Evolutionary conservation across 2,329 filamentous ascomycete species (phyloP).

Genomic region (Trichocomaceae sp.): DNA sequence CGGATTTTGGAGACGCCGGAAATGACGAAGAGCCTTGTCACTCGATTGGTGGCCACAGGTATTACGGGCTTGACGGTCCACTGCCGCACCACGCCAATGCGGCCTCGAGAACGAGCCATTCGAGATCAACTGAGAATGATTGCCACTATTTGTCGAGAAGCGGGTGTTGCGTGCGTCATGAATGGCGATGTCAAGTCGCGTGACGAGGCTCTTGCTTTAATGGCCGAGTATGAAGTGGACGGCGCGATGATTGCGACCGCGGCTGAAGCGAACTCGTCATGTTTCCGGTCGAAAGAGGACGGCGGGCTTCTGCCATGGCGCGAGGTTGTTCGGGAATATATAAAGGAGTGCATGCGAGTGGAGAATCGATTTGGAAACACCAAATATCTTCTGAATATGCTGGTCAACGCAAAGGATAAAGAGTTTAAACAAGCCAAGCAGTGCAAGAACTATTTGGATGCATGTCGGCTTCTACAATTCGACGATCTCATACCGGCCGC

Average conservation of each 20-base stretch:
- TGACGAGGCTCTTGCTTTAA: constrained; percentile 64
- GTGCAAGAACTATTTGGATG: constrained; percentile 64
- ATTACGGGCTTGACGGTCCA: constrained; percentile 91
- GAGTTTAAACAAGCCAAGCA: constrained; percentile 56
- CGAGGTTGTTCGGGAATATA: constrained; percentile 69
- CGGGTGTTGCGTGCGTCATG: constrained; percentile 87
- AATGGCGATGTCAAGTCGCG: constrained; percentile 83
- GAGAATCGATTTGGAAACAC: constrained; percentile 89
- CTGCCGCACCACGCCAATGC: constrained; percentile 94
- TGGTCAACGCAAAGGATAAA: constrained; percentile 72
- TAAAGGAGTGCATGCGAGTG: constrained; percentile 64
- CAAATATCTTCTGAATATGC: constrained; percentile 79
- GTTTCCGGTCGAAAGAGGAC: constrained; percentile 64
- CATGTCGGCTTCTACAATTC: constrained; percentile 60
- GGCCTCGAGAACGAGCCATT: constrained; percentile 80
- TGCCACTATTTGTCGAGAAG: constrained; percentile 68
- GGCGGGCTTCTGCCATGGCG: constrained; percentile 69
- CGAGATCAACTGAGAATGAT: constrained; percentile 82
- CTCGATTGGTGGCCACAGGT: constrained; percentile 72
- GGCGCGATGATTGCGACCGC: constrained; percentile 96
- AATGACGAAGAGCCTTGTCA: constrained; percentile 70
- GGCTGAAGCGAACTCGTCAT: constrained; percentile 85
- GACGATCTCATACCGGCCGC: constrained; percentile 60
- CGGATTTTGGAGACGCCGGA: constrained; percentile 71
- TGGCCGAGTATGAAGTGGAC: constrained; percentile 75